Conservation (phyloP, 2,329 filamentous ascomycete species). For the Diaporthe sp. region DNA sequence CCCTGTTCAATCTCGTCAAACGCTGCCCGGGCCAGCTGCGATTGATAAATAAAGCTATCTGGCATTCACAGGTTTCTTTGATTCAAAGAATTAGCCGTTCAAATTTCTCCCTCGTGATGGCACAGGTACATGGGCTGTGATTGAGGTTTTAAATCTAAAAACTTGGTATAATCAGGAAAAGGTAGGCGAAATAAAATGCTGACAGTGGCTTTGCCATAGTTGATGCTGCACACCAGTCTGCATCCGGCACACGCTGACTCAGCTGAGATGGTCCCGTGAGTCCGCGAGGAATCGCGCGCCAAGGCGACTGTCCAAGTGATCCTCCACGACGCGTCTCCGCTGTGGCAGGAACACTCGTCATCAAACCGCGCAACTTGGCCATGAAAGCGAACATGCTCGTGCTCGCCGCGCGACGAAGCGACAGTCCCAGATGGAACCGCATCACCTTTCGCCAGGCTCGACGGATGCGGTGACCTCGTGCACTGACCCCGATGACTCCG, state of each 20-base stretch:
- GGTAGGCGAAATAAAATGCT: neutral
- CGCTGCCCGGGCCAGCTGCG: neutral
- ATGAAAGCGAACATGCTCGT: constrained; percentile 27
- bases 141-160: too few relatives aligned
- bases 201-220: too few relatives aligned
- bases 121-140: too few relatives aligned
- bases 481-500: neutral
- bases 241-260: neutral
- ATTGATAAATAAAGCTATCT: neutral
- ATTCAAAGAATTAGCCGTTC: too few relatives aligned
- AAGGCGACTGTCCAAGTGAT: neutral
- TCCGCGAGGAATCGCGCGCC: constrained; percentile 17
- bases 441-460: neutral
- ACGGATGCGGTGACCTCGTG: constrained; percentile 8
- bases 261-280: constrained; percentile 27
- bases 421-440: neutral
- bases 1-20: neutral
- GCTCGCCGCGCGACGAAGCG: neutral
- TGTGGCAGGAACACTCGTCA: neutral
- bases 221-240: too few relatives aligned
- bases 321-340: neutral
- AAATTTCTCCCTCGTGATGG: too few relatives aligned
- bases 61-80: neutral
- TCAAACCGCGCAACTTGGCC: neutral
- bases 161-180: too few relatives aligned